A percentile compares a stretch with the other conserved stretches of the same genome.
Conservation (phyloP, 805 yeast species). For the Komagataella populi region DNA sequence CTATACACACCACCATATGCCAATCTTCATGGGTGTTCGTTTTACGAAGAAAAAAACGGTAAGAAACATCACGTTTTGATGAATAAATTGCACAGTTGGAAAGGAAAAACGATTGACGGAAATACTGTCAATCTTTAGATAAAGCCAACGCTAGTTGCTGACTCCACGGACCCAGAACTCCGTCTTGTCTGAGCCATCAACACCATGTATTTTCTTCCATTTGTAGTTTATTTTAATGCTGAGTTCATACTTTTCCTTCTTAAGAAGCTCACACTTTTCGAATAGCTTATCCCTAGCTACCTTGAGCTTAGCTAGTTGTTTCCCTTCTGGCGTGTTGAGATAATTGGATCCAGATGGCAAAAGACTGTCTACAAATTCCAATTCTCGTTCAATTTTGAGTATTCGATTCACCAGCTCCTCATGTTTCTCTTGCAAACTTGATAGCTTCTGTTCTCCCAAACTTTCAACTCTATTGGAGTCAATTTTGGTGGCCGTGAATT, state of each 20-base stretch:
- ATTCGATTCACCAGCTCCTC: slow-evolving; percentile 10
- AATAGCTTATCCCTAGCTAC: slow-evolving; percentile 15
- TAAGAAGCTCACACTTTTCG: slow-evolving; percentile 13
- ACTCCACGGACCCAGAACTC: slow-evolving; percentile 45
- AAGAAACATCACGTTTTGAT: slow-evolving; percentile 39
- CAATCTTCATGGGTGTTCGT: slow-evolving; percentile 37
- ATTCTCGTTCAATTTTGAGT: slow-evolving; percentile 16
- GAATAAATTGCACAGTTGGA: slow-evolving; percentile 49
- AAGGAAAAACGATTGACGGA: slow-evolving; percentile 24
- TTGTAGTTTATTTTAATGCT: slow-evolving; percentile 14
- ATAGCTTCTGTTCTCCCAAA: slow-evolving; percentile 7
- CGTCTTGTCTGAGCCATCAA: slow-evolving; percentile 24
- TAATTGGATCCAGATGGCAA: slow-evolving; percentile 8
- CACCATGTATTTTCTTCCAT: slow-evolving; percentile 15
- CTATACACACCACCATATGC: slow-evolving; percentile 73
- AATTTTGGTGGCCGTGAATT: slow-evolving; percentile 12
- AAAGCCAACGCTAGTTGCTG: slow-evolving; percentile 16
- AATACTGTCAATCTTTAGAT: not conserved
- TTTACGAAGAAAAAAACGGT: slow-evolving; percentile 36
- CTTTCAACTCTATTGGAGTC: slow-evolving; percentile 1
- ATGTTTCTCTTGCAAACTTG: slow-evolving; percentile 6
- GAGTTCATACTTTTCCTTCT: slow-evolving; percentile 16
- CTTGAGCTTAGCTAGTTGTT: slow-evolving; percentile 10
- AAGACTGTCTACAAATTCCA: slow-evolving; percentile 15
- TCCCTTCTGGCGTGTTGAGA: slow-evolving; percentile 6